Percentiles rank a stretch among this genome's conserved stretches.
Evolutionary conservation across 1,284 basidiomycete species (phyloP).

Genomic region (Malassezia equina): DNA sequence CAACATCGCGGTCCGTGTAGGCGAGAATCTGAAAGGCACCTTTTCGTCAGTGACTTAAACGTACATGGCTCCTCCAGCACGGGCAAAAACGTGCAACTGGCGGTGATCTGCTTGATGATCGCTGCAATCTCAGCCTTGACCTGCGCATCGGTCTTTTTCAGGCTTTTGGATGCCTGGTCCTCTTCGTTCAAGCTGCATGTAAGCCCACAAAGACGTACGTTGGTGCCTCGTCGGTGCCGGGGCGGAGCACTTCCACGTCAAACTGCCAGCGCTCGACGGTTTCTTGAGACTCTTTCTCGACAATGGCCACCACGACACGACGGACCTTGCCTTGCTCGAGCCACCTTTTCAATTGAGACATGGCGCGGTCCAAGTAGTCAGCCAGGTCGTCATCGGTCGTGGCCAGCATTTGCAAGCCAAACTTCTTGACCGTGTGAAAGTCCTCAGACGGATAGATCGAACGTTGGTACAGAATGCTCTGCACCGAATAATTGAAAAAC

Average conservation of each 20-base stretch:
- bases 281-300: conserved; percentile 80
- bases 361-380: conserved; percentile 81
- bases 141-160: conserved; percentile 64
- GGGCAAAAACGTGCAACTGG: conserved; percentile 86
- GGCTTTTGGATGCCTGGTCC: neutral
- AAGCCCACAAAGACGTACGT: neutral
- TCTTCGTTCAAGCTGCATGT: neutral
- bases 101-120: conserved; percentile 96
- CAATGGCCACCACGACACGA: conserved; percentile 87
- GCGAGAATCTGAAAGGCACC: conserved; percentile 78
- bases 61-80: conserved; percentile 86
- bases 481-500: conserved; percentile 92
- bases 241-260: conserved; percentile 67
- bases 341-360: conserved; percentile 67
- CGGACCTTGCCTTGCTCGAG: conserved; percentile 78
- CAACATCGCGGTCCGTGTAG: conserved; percentile 60
- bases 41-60: conserved; percentile 48
- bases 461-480: conserved; percentile 77
- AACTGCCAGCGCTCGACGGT: conserved; percentile 97
- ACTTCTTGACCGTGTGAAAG: conserved; percentile 71
- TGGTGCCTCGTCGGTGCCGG: conserved; percentile 17
- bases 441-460: conserved; percentile 96
- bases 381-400: conserved; percentile 85
- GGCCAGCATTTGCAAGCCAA: conserved; percentile 86
- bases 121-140: conserved; percentile 95